These are phyloP conservation scores for Vigna unguiculata DNA, from an alignment of 306 rosid species.

Conservation along the genomic window DNA sequence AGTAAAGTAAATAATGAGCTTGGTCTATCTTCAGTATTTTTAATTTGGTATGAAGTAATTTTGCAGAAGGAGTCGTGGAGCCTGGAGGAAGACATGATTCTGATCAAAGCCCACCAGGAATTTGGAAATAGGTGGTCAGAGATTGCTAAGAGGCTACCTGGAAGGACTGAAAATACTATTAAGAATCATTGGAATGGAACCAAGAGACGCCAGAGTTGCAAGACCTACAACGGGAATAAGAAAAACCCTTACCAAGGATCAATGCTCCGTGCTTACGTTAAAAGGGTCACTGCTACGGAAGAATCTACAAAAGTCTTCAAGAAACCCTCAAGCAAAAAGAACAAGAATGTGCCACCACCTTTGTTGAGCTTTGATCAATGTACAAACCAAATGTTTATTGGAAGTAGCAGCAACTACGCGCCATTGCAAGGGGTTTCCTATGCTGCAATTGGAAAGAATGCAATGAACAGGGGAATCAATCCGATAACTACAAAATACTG, in stretches of 20 bases:
- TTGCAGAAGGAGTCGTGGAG: constrained; percentile 63
- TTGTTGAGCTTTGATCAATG: not conserved
- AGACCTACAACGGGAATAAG: constrained; percentile 30
- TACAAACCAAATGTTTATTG: not conserved
- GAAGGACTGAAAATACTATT: constrained; percentile 66
- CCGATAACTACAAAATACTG: not conserved
- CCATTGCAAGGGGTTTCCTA: not conserved
- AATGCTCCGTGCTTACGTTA: constrained; percentile 54
- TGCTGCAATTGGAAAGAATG: not conserved
- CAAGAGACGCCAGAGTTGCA: constrained; percentile 50
- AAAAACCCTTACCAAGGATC: not conserved
- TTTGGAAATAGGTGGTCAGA: constrained; percentile 76
- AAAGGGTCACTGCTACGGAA: constrained; percentile 2
- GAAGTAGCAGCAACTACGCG: not conserved
- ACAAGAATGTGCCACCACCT: not conserved
- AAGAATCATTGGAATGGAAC: constrained; percentile 79
- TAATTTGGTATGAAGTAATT: no score
- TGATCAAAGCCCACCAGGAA: constrained; percentile 57
- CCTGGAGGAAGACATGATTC: constrained; percentile 56
- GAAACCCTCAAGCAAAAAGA: not conserved
- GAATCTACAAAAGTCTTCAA: not conserved
- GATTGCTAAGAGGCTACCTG: constrained; percentile 61
- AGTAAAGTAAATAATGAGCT: no score
- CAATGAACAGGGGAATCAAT: not conserved
- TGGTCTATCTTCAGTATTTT: no score